Base-by-base conservation (phyloP, 2,329 filamentous ascomycete genomes). In the Aspergillus felis region DNA sequence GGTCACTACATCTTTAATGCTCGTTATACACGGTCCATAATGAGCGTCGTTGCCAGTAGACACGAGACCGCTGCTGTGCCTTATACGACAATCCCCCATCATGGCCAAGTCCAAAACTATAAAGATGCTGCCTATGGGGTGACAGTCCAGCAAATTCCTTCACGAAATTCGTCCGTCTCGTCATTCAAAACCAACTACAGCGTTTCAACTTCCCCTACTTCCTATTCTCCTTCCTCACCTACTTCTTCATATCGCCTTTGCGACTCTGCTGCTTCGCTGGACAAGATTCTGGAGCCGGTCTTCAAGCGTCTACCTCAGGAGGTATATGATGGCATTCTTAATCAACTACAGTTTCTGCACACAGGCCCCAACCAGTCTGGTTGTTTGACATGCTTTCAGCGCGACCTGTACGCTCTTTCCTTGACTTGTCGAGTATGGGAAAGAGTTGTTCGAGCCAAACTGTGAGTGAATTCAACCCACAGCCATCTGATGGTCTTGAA, bases 341-440 rank as follows among this genome's bases (percentile, higher is more conserved):
- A 75, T 35, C 79, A 83, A 56, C 65, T 86, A 41, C 75, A 81
- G 54, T 64, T 68, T 8, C 62, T 81, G 27, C 79, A 85, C 63
- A 67, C 72, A 14, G 69, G 67, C 6, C 64, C 73, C 12, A 64
- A 68, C 32, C 71, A 75, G 41, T 64, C 71, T 24, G 74, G 79
- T 35, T 84, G 83, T 66, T 72, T 79, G 48, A 78, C 80, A 54
- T 84, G 82, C 63, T 82, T 81, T 59, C 74, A 84, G 61, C 76
- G 76, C 55, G 83, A 86, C 65, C 67, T 86, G 22, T 76, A 78
- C 61, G 77, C 78, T 50, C 71, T 86, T 29, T 78, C 81, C 50
- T 68, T 84, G 59, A 82, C 81, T 20, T 83, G 79, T 61, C 81
- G 81, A 54, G 71, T 76, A n/a, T 86, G 83, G 83, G 78, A 83